Conservation (phyloP, 1,139 yeast genomes). For the Saccharomyces pastorianus region DNA sequence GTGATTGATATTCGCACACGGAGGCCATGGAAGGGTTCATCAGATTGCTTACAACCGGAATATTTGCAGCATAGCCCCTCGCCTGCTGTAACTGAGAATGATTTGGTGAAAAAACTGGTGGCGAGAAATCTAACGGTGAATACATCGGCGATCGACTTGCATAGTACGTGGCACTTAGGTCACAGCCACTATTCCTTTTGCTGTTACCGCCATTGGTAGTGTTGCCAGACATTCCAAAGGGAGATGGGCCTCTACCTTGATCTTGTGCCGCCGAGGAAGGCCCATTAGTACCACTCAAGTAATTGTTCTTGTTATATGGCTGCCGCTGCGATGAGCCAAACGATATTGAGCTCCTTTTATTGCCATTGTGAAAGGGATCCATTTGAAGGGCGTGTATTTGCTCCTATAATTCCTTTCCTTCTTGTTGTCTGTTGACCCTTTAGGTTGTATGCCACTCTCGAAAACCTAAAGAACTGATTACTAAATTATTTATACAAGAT, state of each 20-base stretch:
- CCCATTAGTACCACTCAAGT: background rate
- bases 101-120: conserved; percentile 11
- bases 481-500: background rate
- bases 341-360: background rate
- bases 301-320: background rate
- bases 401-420: background rate
- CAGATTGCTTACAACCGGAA: conserved; percentile 1
- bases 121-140: conserved; percentile 24
- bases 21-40: conserved; percentile 5
- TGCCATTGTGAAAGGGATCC: background rate
- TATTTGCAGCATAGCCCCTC: conserved; percentile 10
- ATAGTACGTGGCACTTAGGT: conserved; percentile 7
- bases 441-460: background rate
- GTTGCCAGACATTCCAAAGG: conserved; percentile 2
- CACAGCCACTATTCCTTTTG: conserved; percentile 1
- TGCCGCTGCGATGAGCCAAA: background rate
- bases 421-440: background rate
- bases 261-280: background rate
- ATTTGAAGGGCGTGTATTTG: background rate
- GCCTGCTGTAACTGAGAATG: conserved; percentile 17
- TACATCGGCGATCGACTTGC: conserved; percentile 24
- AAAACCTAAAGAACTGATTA: background rate
- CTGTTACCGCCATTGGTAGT: background rate
- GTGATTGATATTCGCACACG: conserved; percentile 25
- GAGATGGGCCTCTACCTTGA: conserved; percentile 2